phyloP scores from a whole-genome alignment of 805 yeast genomes.

The Debaryomyces prosopidis region DNA sequence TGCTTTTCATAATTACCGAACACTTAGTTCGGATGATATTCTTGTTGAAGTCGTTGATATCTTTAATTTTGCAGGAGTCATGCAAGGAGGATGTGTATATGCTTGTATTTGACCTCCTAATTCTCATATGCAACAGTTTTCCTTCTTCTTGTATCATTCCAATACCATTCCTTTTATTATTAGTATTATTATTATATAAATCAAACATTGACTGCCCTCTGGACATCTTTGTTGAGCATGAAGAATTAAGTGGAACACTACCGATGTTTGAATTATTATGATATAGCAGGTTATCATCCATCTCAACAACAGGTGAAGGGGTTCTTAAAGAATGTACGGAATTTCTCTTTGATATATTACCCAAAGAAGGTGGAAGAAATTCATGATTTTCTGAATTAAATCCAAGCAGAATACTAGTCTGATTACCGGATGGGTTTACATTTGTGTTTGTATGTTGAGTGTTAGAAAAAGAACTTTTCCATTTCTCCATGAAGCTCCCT shows the following conservation, averaged over 20 bases:
- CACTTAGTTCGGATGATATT: conserved; percentile 22
- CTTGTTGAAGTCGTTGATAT: conserved; percentile 20
- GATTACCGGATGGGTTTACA: neutral
- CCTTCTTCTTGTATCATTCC: conserved; percentile 5
- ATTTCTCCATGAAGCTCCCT: conserved; percentile 45
- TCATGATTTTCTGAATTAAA: conserved; percentile 11
- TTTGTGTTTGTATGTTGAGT: neutral
- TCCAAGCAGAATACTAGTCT: neutral
- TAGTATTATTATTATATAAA: conserved; percentile 12
- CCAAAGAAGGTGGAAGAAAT: conserved; percentile 11
- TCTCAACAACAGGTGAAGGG: conserved; percentile 37
- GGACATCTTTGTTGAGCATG: conserved; percentile 21
- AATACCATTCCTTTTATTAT: neutral
- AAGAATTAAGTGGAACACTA: neutral
- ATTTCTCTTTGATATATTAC: conserved; percentile 20
- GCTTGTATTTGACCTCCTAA: conserved; percentile 23
- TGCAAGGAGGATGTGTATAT: conserved; percentile 21
- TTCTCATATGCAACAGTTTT: conserved; percentile 5
- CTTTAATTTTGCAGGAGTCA: conserved; percentile 9
- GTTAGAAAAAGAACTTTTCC: conserved; percentile 36
- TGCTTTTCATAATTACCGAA: conserved; percentile 21
- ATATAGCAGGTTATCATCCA: conserved; percentile 22
- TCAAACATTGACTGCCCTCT: conserved; percentile 40
- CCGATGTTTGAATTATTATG: conserved; percentile 2
- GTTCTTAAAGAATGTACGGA: conserved; percentile 33